These are phyloP conservation scores for Pseudogymnoascus sp. DNA, from an alignment of 2,329 filamentous ascomycete genomes.

Conservation along the genomic window DNA sequence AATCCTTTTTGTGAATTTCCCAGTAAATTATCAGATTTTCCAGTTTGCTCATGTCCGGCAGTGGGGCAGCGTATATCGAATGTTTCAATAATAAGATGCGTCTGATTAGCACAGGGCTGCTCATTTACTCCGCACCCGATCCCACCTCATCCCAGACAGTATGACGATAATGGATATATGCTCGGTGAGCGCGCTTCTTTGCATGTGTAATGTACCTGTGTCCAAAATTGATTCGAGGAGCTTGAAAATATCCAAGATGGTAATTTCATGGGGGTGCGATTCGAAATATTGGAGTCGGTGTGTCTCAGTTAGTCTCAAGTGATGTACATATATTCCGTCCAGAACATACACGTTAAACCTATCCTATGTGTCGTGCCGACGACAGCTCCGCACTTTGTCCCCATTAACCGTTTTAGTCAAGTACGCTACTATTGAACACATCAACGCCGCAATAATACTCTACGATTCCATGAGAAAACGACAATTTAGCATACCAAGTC, in stretches of 20 bases:
- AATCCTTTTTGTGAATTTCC: not conserved
- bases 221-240: constrained; percentile 51
- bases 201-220: constrained; percentile 9
- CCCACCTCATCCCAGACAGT: not conserved
- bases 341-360: not conserved
- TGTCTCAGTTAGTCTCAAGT: not conserved
- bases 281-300: constrained; percentile 19
- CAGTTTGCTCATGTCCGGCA: not conserved
- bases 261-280: constrained; percentile 12
- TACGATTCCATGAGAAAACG: not conserved
- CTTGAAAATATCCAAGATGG: constrained; percentile 48
- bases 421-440: constrained; percentile 8
- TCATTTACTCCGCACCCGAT: constrained; percentile 1
- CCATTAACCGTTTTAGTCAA: constrained; percentile 8
- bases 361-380: constrained; percentile 4
- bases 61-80: constrained; percentile 2
- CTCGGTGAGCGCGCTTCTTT: constrained; percentile 6
- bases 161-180: constrained; percentile 7
- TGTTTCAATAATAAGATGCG: constrained; percentile 7
- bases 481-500: not conserved
- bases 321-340: constrained; percentile 2
- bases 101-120: constrained; percentile 1
- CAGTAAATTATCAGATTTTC: not conserved
- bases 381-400: constrained; percentile 8
- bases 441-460: constrained; percentile 5